Base-by-base conservation (phyloP, 441 rosid species). In the Macaranga tanarius region DNA sequence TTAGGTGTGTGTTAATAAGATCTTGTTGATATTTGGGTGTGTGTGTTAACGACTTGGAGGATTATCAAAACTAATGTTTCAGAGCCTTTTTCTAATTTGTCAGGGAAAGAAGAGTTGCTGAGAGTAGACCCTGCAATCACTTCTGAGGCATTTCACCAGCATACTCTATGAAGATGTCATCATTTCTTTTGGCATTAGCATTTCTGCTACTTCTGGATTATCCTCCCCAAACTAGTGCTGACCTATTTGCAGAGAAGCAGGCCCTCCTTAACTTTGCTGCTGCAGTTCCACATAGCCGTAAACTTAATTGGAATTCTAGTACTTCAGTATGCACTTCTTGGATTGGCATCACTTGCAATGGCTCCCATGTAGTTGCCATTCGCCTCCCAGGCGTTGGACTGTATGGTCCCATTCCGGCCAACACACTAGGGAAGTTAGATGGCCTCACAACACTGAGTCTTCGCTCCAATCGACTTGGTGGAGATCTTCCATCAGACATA, bases 301-400 rank as follows among this genome's bases (percentile, higher is more conserved):
- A 77, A 55, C 90, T 95, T 0, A 89, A 89, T 84, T 95, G 99
- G 99, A 86, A 82, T 9, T 77, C 79, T 73, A 79, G 60, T 12
- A 74, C 86, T 4, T 75, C 88, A 1, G 86, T 86, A 25, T 92
- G 99, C 82, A 73, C 73, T 17, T 73, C 81, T 62, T 94, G 99
- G 97, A 76, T 80, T 19, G 99, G 99, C 67, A 82, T 94, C n/a
- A 76, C 87, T 56, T 94, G 99, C 65, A 83, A 88, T 66, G 76
- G 73, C 55, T 83, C 96, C 55, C 93, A 82, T 9, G 80, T 94
- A 52, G 23, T 80, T 48, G 83, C 91, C 16, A 84, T 94, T 52
- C 84, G 91, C 75, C 83, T 94, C 52, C 99, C 97, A 1, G 99
- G 86, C 0, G 79, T 85, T 52, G 98, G 97, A n/a, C 81, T 94